Evolutionary conservation across 352 stramenopile genomes (phyloP), one percentile per base, ranked within the genome.

Genomic region (Stephanocyclus meneghinianus): DNA sequence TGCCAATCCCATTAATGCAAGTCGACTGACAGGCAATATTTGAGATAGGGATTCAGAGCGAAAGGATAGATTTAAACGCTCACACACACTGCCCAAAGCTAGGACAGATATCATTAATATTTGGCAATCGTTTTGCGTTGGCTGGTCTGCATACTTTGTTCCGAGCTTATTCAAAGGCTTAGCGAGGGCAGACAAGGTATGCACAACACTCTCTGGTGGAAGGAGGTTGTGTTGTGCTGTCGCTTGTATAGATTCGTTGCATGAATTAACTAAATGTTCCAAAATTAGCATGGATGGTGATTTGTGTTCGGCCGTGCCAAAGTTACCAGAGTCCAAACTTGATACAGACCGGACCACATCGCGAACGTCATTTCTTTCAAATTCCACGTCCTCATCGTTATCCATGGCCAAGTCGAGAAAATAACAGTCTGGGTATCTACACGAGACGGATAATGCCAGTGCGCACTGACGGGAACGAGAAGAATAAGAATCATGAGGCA

Each of bases 371-470:
- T 92, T 93, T 44, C 86, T 47, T 71, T 92, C 84, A 45, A 86
- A 90, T 81, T 93, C 88, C 18, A 90, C 3, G 40, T 92, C 86
- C 64, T 92, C 88, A 40, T 91, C 85, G 42, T 80, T 91, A 48
- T 87, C 51, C 0, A 71, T 63, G 29, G 44, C 51, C 26, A 92
- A 50, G 57, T 89, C 67, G 53, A 79, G 60, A 67, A 93, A 93
- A 61, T 92, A 93, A 45, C 59, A 65, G 13, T 16, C 0, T 35
- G 88, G 85, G 72, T 93, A 93, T 1, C 63, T 63, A 71, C 86
- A 91, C 11, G 61, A 56, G 21, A 21, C 35, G n/a, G 88, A 78
- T n/a, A 93, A 77, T 45, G 66, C 76, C 68, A 90, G 79, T 26
- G 63, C 63, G 59, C 76, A 90, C 37, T 81, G 13, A 37, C 35